phyloP scores from a whole-genome alignment of 2,329 filamentous ascomycete genomes.

The Paraphaeosphaeria sporulosa region DNA sequence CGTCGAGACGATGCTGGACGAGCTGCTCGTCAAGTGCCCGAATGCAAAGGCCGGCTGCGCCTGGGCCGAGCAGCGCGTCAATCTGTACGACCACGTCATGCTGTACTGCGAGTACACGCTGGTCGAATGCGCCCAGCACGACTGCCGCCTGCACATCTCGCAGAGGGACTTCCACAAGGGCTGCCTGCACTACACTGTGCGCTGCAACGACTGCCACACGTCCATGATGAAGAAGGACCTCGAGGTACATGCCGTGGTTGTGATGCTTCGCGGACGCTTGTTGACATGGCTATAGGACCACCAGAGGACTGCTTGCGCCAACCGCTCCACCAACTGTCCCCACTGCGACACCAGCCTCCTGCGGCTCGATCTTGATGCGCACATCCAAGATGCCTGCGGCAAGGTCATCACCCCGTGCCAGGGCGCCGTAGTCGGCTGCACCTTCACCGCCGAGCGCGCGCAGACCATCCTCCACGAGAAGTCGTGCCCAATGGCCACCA shows the following conservation, averaged over 20 bases:
- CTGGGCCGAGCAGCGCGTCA: slow-evolving; percentile 61
- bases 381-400: slow-evolving; percentile 52
- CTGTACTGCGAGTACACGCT: slow-evolving; percentile 66
- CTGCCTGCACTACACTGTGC: slow-evolving; percentile 63
- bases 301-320: slow-evolving; percentile 59
- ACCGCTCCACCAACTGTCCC: slow-evolving; percentile 55
- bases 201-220: slow-evolving; percentile 61
- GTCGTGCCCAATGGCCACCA: slow-evolving; percentile 55
- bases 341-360: slow-evolving; percentile 53
- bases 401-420: slow-evolving; percentile 53
- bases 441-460: slow-evolving; percentile 47
- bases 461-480: slow-evolving; percentile 51
- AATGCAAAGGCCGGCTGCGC: slow-evolving; percentile 62
- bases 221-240: slow-evolving; percentile 63
- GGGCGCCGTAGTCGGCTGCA: slow-evolving; percentile 55
- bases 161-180: slow-evolving; percentile 62
- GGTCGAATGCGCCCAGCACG: slow-evolving; percentile 59
- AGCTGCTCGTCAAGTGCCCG: slow-evolving; percentile 67
- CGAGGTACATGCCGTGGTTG: slow-evolving; percentile 48
- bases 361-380: slow-evolving; percentile 51
- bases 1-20: slow-evolving; percentile 67
- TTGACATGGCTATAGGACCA: slow-evolving; percentile 37
- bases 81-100: slow-evolving; percentile 66
- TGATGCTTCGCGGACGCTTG: background rate
- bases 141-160: slow-evolving; percentile 61